Conservation (phyloP, 306 rosid species). For the Aeschynomene evenia region DNA sequence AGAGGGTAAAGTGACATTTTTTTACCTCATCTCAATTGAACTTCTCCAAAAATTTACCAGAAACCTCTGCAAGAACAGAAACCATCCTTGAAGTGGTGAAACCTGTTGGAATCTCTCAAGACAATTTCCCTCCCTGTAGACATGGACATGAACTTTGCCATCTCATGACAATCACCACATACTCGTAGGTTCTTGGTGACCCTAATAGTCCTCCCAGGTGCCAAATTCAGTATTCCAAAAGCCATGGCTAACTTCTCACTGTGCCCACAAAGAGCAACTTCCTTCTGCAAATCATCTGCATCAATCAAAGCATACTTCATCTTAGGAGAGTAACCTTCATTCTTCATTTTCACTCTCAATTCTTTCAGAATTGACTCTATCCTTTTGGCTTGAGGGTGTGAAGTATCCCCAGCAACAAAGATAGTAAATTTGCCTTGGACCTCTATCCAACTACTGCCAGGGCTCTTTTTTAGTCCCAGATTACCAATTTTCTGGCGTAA, state of each 20-base stretch:
- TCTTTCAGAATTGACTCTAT: conserved; percentile 45
- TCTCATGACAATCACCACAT: conserved; percentile 83
- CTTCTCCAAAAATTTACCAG: conserved; percentile 47
- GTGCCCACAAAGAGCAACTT: conserved; percentile 70
- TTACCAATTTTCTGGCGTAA: conserved; percentile 52
- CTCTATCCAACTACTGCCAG: conserved; percentile 73
- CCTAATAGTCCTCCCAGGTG: conserved; percentile 55
- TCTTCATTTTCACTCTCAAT: conserved; percentile 54
- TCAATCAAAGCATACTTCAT: conserved; percentile 58
- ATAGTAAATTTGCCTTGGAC: conserved; percentile 48
- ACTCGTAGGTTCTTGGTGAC: conserved; percentile 68
- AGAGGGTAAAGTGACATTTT: background rate
- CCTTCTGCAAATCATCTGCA: conserved; percentile 62
- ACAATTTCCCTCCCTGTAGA: conserved; percentile 52
- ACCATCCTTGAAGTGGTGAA: conserved; percentile 72
- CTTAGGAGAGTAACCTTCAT: conserved; percentile 56
- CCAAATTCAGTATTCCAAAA: conserved; percentile 61
- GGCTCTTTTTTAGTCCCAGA: conserved; percentile 52
- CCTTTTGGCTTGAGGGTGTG: conserved; percentile 60
- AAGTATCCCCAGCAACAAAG: conserved; percentile 56
- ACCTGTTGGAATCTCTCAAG: conserved; percentile 69
- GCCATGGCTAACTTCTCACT: conserved; percentile 75
- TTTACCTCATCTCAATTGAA: background rate
- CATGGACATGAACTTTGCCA: conserved; percentile 68
- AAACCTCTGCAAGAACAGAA: conserved; percentile 67